phyloP scores from a whole-genome alignment of 139 green algal species.

The Chlorella vulgaris region DNA sequence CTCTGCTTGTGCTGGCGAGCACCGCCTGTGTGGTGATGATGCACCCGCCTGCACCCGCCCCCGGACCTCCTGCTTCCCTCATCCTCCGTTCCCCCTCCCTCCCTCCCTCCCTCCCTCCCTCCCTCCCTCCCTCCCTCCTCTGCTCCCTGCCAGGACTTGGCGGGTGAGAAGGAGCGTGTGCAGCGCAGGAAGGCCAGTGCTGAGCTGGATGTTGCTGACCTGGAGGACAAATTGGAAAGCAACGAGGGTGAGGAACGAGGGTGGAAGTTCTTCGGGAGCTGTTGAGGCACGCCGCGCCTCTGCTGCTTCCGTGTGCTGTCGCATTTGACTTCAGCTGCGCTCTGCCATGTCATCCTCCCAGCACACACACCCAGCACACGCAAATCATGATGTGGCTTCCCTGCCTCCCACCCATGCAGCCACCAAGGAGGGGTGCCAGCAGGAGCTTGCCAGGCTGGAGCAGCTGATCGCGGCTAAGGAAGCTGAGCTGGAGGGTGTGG shows the following conservation, averaged over 20 bases:
- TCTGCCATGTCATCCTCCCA: no score
- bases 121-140: background rate
- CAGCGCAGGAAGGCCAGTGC: slow-evolving; percentile 53
- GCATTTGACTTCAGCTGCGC: no score
- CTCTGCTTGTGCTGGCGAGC: no score
- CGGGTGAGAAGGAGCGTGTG: slow-evolving; percentile 45
- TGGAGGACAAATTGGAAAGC: slow-evolving; percentile 46
- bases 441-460: slow-evolving; percentile 48
- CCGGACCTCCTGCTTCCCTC: no score
- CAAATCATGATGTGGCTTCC: background rate
- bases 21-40: no score
- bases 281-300: no score
- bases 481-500: slow-evolving; percentile 42
- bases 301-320: no score
- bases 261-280: background rate
- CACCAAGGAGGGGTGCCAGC: slow-evolving; percentile 13
- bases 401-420: slow-evolving; percentile 1
- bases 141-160: background rate
- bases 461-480: slow-evolving; percentile 47
- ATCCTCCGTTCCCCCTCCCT: no score
- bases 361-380: no score
- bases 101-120: no score
- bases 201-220: slow-evolving; percentile 81
- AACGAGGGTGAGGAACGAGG: slow-evolving; percentile 24
- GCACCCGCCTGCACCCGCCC: no score